Percentiles rank a stretch among this genome's conserved stretches.
These are phyloP conservation scores for Zopfia rhizophila DNA, from an alignment of 2,329 filamentous ascomycete species.

Conservation along the genomic window DNA sequence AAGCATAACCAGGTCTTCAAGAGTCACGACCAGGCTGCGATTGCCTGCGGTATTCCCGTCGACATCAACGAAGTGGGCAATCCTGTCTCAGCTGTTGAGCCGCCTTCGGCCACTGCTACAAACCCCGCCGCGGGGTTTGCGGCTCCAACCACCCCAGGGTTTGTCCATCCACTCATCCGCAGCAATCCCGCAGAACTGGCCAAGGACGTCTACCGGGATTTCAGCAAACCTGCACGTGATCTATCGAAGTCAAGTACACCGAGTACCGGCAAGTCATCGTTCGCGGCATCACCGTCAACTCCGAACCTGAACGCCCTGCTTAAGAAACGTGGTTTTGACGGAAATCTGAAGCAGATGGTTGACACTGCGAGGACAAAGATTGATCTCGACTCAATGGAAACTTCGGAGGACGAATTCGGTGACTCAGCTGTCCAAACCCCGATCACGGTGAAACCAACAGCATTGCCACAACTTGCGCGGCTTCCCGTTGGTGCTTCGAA, in stretches of 20 bases:
- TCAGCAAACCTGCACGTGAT: constrained; percentile 30
- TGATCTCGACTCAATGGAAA: constrained; percentile 47
- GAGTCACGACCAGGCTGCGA: constrained; percentile 92
- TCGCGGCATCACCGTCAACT: constrained; percentile 52
- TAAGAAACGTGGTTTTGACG: constrained; percentile 54
- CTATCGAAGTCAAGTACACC: constrained; percentile 23
- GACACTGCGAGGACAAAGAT: constrained; percentile 49
- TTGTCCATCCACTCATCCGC: constrained; percentile 49
- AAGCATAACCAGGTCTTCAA: constrained; percentile 93
- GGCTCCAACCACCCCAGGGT: constrained; percentile 38
- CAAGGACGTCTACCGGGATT: constrained; percentile 45
- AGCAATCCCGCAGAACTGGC: constrained; percentile 36
- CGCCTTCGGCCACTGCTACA: constrained; percentile 35
- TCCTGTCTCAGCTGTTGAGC: constrained; percentile 46
- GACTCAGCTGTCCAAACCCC: constrained; percentile 45
- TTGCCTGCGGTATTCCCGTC: constrained; percentile 85
- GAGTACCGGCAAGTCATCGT: constrained; percentile 29
- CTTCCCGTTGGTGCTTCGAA: constrained; percentile 40
- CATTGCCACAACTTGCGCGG: constrained; percentile 40
- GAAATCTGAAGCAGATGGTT: constrained; percentile 50
- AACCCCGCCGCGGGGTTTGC: constrained; percentile 44
- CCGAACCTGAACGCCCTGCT: constrained; percentile 55
- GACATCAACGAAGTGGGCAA: constrained; percentile 69
- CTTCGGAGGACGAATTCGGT: constrained; percentile 47
- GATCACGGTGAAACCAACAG: constrained; percentile 29